These are phyloP conservation scores for Tuctoria greenei DNA, from an alignment of 176 grass and related monocot genomes.

Conservation along the genomic window DNA sequence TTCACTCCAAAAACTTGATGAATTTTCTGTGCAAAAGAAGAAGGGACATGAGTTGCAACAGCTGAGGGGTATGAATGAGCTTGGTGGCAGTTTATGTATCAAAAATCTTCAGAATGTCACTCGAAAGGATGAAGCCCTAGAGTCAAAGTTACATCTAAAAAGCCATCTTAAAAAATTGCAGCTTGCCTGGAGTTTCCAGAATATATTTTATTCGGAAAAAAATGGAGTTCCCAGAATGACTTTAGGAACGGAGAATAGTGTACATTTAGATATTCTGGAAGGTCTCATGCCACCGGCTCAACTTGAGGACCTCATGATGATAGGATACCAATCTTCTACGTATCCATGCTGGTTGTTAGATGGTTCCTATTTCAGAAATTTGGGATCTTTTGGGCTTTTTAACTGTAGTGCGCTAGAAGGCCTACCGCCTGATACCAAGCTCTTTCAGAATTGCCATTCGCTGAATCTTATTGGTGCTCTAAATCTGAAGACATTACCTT, in stretches of 20 bases:
- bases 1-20: neutral
- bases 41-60: constrained; percentile 19
- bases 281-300: neutral
- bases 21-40: neutral
- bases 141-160: neutral
- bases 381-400: neutral
- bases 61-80: neutral
- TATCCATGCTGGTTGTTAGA: constrained; percentile 27
- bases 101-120: constrained; percentile 3
- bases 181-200: too few species aligned
- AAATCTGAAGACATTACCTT: neutral
- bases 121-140: constrained; percentile 14
- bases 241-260: neutral
- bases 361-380: neutral
- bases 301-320: accelerated
- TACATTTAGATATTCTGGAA: constrained; percentile 23
- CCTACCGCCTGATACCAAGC: neutral
- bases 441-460: neutral
- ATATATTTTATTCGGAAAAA: too few species aligned
- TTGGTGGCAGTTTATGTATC: neutral
- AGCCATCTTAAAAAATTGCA: neutral
- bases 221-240: neutral
- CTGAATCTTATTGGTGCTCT: neutral
- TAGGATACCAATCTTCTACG: neutral
- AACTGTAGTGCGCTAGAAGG: neutral